Evolutionary conservation across 2,329 filamentous ascomycete species (phyloP).

Genomic region (Xylariaceae sp.): DNA sequence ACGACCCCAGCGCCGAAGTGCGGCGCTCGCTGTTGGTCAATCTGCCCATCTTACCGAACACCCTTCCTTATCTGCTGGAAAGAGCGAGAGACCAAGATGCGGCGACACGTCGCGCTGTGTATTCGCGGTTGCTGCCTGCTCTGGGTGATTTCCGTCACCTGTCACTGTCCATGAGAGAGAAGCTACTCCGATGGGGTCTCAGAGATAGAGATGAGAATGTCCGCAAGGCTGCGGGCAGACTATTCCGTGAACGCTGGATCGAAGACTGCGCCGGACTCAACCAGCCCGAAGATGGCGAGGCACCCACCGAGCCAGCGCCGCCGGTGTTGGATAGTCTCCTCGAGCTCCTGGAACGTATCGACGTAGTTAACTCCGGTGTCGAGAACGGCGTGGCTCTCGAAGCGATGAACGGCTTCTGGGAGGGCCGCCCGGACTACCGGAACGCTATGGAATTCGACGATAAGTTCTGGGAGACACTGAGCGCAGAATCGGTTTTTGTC

Average conservation of each 20-base stretch:
- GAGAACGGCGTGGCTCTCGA: conserved; percentile 88
- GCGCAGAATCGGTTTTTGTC: conserved; percentile 83
- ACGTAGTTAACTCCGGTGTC: conserved; percentile 82
- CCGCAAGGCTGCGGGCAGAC: conserved; percentile 78
- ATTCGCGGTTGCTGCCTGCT: conserved; percentile 78
- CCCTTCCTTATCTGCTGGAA: conserved; percentile 82
- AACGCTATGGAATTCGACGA: conserved; percentile 68
- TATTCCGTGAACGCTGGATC: conserved; percentile 96
- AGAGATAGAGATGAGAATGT: conserved; percentile 93
- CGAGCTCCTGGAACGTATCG: conserved; percentile 88
- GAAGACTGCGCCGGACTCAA: conserved; percentile 78
- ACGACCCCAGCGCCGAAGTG: conserved; percentile 92
- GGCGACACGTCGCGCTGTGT: conserved; percentile 76
- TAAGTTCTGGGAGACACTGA: conserved; percentile 72
- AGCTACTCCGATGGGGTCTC: conserved; percentile 89
- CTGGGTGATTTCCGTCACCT: conserved; percentile 92
- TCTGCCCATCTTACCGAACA: conserved; percentile 76
- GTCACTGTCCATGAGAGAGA: conserved; percentile 90
- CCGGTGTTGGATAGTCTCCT: conserved; percentile 78
- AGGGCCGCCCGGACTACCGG: conserved; percentile 77
- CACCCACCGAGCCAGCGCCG: conserved; percentile 49
- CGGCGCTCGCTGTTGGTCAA: conserved; percentile 83
- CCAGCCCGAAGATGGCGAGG: conserved; percentile 53
- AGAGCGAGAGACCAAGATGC: conserved; percentile 84
- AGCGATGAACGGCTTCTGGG: conserved; percentile 96